Evolutionary conservation across 75 land plant genomes (phyloP).

Genomic region (Larix kaempferi): DNA sequence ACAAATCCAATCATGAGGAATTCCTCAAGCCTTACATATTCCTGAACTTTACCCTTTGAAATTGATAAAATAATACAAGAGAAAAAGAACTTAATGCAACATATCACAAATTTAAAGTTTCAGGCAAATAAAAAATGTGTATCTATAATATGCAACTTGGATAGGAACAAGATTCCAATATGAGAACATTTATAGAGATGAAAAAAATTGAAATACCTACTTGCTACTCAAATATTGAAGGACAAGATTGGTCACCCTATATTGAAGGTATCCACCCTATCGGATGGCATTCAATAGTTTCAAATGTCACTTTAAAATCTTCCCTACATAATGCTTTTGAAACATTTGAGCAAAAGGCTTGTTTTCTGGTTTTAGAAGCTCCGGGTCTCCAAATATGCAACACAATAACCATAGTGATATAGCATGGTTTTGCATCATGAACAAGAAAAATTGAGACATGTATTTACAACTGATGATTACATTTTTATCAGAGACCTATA

Average conservation of each 20-base stretch:
- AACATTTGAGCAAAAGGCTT: constrained; percentile 95
- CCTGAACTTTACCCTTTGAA: not conserved
- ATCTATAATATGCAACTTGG: not conserved
- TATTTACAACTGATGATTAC: not conserved
- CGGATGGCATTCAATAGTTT: constrained; percentile 75
- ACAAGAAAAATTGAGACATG: not conserved
- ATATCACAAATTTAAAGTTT: not conserved
- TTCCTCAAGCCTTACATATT: not conserved
- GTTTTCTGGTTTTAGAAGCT: constrained; percentile 87
- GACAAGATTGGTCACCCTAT: constrained; percentile 88
- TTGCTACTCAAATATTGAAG: constrained; percentile 94
- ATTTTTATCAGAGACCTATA: not conserved
- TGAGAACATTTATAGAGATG: not conserved
- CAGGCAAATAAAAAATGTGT: not conserved
- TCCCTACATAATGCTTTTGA: constrained; percentile 86
- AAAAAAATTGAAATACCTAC: constrained; percentile 21
- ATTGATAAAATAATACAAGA: not conserved
- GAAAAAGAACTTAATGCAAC: not conserved
- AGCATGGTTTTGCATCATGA: not conserved
- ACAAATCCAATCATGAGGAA: not conserved
- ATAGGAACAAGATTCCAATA: not conserved
- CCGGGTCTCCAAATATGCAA: constrained; percentile 91
- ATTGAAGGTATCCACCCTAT: constrained; percentile 88
- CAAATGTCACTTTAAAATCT: constrained; percentile 86
- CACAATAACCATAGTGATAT: not conserved